Base-by-base conservation (phyloP, 2,329 filamentous ascomycete species). In the Epichloe sylvatica region DNA sequence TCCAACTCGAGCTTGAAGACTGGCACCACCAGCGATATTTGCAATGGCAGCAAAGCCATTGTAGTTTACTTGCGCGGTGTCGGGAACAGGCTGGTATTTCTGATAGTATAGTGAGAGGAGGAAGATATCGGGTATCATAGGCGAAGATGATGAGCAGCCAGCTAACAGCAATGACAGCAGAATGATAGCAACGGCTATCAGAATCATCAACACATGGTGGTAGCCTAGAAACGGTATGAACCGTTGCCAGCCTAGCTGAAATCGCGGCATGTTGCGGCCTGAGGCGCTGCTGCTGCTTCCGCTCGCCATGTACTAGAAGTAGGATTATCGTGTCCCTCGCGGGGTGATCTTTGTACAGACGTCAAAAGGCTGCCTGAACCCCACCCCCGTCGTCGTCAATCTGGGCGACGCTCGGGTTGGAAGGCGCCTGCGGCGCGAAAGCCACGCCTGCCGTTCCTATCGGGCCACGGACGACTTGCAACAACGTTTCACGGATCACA, bases 61-160 rank as follows among this genome's bases (percentile, higher is more conserved):
- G 53, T 94, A 94, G 65, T 95, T 83, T 57, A 95, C 89, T 70
- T 97, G 91, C 9, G 91, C 78, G 5, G 88, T 86, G 59, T 86
- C 81, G 57, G 91, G 91, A 30, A 78, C 73, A 3, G 92, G 86
- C 19, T 82, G 80, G 70, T 96, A 96, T 54, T 78, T 75, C 65
- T 94, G 74, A 73, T 96, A 98, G 78, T 94, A 97, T 61, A 98
- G 80, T n/a, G 90, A 95, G 56, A 98, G 86, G 58, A 98, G 81
- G 76, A 96, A 98, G 68, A 98, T 97, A 63, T 83, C 82, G 25
- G 92, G 92, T 59, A 98, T 96, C 49, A 94, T 74, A 2, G 91
- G 92, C 47, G 91, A 96, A 39, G 91, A 95, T 9, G 91, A 97
- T 4, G 92, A 97, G 70, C 92, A 98, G 60, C 92, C 92, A 62